Base-by-base conservation (phyloP, 768 basidiomycete genomes). In the Boletellus emodensis region DNA sequence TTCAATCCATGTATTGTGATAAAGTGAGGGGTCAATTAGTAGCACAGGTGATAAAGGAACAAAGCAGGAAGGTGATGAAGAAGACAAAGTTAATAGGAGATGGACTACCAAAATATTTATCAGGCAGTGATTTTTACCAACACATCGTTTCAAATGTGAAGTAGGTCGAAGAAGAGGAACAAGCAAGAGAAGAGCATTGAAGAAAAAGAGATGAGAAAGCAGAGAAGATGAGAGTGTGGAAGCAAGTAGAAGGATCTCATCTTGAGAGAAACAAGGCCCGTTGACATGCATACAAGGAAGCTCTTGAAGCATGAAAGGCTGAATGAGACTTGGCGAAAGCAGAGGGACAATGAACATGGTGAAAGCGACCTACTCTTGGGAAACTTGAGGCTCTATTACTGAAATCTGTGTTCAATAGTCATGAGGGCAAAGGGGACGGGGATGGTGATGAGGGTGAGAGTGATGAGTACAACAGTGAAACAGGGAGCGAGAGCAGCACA, bases 321-420 rank as follows among this genome's bases (percentile, higher is more conserved):
- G 63, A 64, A 41, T 53, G 53, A 38, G 54, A 57, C 40, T 20
- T 39, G 22, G 61, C 61, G 34, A 60, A 61, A 46, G 37, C 14
- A 30, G 56, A 63, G 40, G 48, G 51, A 20, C 26, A 46, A 15
- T 43, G 34, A 18, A 24, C 82, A 70, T 10, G 10, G 1, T 48
- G 40, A 40, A 48, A 36, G 15, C 2, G 24, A 4, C 47, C 40
- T 0, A 4, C 14, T 15, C 38, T 37, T 5, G 18, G 36, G 15
- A 33, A 40, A 18, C 24, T 33, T 32, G 46, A 40, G 8, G 1
- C 17, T 17, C 24, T 1, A 4, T 11, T 39, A 20, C 36, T 26
- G 1, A 39, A 30, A 14, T 8, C 26, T 1, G n/a, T 37, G 1
- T 39, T 35, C 40, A 30, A 30, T 13, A 41, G 28, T 24, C 24